Conservation (phyloP, 2,329 filamentous ascomycete genomes). For the Zymoseptoria brevis region DNA sequence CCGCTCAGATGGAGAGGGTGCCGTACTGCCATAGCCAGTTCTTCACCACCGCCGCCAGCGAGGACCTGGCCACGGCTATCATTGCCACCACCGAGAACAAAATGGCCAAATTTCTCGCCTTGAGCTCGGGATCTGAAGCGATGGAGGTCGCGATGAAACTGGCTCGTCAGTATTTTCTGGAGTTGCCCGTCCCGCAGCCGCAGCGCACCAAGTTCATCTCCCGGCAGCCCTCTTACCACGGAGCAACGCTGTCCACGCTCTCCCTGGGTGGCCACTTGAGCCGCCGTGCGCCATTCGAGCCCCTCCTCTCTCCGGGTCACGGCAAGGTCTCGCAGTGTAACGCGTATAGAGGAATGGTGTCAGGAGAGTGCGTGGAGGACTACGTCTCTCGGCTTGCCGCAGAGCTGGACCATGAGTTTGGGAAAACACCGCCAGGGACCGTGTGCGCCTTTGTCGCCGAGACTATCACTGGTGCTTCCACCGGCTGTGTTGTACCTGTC, state of each 20-base stretch:
- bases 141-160: slow-evolving; percentile 43
- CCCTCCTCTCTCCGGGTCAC: slow-evolving; percentile 25
- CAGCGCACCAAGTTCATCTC: slow-evolving; percentile 36
- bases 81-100: slow-evolving; percentile 40
- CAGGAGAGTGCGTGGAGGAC: slow-evolving; percentile 31
- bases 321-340: slow-evolving; percentile 23
- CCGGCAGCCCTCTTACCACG: slow-evolving; percentile 41
- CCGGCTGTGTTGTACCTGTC: slow-evolving; percentile 45
- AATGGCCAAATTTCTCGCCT: slow-evolving; percentile 30
- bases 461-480: slow-evolving; percentile 40
- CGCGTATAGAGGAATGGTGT: slow-evolving; percentile 29
- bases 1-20: slow-evolving; percentile 48
- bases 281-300: slow-evolving; percentile 27
- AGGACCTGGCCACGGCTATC: slow-evolving; percentile 43
- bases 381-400: slow-evolving; percentile 35
- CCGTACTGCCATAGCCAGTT: slow-evolving; percentile 50
- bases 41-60: slow-evolving; percentile 45
- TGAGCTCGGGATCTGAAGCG: slow-evolving; percentile 30
- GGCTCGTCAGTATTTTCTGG: slow-evolving; percentile 41
- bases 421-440: slow-evolving; percentile 37
- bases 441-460: slow-evolving; percentile 46
- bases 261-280: slow-evolving; percentile 31
- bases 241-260: slow-evolving; percentile 43
- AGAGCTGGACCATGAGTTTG: slow-evolving; percentile 43
- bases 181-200: slow-evolving; percentile 27